Base-by-base conservation (phyloP, 2,329 filamentous ascomycete species). In the Epichloe festucae region DNA sequence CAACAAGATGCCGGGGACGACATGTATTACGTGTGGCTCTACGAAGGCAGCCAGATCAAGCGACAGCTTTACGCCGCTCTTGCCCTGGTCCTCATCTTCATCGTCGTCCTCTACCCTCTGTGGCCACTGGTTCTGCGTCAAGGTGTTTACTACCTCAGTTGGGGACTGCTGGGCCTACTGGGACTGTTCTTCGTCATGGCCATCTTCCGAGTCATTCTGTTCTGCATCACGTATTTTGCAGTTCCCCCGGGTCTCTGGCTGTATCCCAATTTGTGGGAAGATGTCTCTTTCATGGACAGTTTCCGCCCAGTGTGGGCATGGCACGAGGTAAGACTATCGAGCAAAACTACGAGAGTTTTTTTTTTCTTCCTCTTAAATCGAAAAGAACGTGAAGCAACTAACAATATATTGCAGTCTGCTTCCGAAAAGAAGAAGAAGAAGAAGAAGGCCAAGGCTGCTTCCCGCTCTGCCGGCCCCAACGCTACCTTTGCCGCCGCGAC, bases 181-280 rank as follows among this genome's bases (percentile, higher is more conserved):
- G 93, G 87, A 52, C 72, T 95, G 48, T 98, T 98, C 81, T 97
- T 98, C 69, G 81, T 82, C 63, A 97, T 98, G 93, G 87, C 91
- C 5, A 95, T 98, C 63, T 89, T 98, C 79, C 84, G 93, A 54
- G 78, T 97, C 52, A 95, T 98, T 55, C 75, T 98, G 31, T 98
- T 98, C 74, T 85, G 88, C 65, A 71, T 95, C 65, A 97, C 93
- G 21, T 89, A 95, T 70, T 95, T 97, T 64, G 76, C 78, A 15
- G 76, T 81, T 74, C 90, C 3, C 93, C 93, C 93, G 3, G 93
- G 93, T 61, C 76, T 98, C n/a, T 98, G 93, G 93, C 77, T 98
- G 44, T 98, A 91, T 71, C 93, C 93, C 47, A 98, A 98, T 65
- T 73, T 98, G 19, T 98, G 96, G 74, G 93, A 98, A 67, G 93